Evolutionary conservation across 176 grass and related monocot genomes (phyloP).

Genomic region (Carex kokanica): DNA sequence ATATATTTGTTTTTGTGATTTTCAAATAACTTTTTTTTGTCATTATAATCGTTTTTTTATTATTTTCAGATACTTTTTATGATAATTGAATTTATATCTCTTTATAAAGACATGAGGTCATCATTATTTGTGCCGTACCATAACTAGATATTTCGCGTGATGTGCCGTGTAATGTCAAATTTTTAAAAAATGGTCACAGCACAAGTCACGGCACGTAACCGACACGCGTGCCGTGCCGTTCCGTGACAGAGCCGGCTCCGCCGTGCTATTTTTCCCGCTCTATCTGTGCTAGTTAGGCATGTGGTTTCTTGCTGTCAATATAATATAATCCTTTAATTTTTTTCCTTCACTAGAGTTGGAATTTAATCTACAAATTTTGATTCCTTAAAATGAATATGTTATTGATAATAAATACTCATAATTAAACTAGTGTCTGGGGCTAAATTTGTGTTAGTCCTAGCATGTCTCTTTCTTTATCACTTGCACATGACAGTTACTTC

Average conservation of each 20-base stretch:
- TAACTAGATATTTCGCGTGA: too few species aligned
- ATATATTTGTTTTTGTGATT: background rate
- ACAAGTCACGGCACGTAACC: too few species aligned
- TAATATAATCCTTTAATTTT: background rate
- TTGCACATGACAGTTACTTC: constrained; percentile 1
- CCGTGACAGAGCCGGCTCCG: too few species aligned
- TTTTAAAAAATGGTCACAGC: too few species aligned
- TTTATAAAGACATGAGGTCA: too few species aligned
- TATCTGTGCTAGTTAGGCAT: background rate
- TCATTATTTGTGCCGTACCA: too few species aligned
- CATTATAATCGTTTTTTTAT: too few species aligned
- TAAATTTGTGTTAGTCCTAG: background rate
- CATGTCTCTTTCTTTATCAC: background rate
- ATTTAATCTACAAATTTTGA: background rate
- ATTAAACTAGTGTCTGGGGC: background rate
- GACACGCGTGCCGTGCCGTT: too few species aligned
- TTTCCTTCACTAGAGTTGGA: background rate
- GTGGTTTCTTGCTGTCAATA: background rate
- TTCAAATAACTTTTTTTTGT: background rate
- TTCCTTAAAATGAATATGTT: background rate
- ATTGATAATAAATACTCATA: background rate
- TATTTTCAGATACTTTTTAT: too few species aligned
- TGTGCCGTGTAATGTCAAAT: too few species aligned
- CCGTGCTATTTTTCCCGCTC: too few species aligned
- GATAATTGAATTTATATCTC: too few species aligned